phyloP scores from a whole-genome alignment of 78 protist genomes.

The Protostelium mycophagum region DNA sequence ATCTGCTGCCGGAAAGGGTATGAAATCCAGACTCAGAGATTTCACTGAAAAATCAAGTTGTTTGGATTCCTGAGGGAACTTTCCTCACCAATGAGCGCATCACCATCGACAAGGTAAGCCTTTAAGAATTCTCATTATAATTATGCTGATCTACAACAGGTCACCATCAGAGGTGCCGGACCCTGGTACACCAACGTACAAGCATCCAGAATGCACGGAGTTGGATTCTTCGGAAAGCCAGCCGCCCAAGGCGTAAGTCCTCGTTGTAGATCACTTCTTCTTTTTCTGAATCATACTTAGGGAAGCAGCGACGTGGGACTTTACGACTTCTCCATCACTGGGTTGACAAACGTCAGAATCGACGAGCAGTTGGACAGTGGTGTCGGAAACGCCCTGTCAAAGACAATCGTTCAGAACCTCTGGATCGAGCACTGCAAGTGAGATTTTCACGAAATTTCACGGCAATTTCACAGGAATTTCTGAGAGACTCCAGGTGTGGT shows the following conservation, averaged over 20 bases:
- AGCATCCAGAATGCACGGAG: background rate
- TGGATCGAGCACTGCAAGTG: background rate
- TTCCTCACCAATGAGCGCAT: background rate
- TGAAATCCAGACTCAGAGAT: background rate
- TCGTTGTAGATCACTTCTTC: background rate
- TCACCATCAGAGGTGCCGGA: background rate
- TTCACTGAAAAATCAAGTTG: background rate
- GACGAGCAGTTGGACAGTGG: background rate
- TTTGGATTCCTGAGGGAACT: background rate
- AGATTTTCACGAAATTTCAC: background rate
- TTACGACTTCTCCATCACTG: background rate
- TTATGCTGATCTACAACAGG: too few species aligned
- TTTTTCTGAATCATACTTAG: background rate
- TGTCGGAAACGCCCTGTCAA: background rate
- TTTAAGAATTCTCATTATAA: too few species aligned
- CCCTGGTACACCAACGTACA: background rate
- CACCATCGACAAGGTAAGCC: background rate
- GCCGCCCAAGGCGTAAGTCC: background rate
- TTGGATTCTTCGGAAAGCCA: background rate
- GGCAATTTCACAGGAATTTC: background rate
- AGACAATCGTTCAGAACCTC: background rate
- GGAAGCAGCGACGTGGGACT: background rate
- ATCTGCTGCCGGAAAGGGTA: background rate
- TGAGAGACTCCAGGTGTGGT: background rate
- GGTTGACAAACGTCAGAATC: background rate